Evolutionary conservation across 2,329 filamentous ascomycete species (phyloP), one percentile per base, ranked within the genome.

Genomic region (Claviceps arundinis): DNA sequence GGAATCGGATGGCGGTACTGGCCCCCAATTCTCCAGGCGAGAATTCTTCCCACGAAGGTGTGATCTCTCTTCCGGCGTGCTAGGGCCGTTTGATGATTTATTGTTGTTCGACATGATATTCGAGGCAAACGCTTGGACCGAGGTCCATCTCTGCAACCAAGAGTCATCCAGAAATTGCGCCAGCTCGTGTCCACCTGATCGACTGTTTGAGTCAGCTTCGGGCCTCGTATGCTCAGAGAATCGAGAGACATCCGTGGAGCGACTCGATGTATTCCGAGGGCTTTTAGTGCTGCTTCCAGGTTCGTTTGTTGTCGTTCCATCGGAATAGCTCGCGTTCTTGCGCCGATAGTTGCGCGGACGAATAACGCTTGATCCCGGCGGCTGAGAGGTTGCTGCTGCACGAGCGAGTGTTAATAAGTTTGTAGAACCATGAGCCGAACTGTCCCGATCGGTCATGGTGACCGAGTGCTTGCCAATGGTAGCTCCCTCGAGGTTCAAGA

Each of bases 111-210:
- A 61, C n/a, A 69, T 57, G 17, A 69, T 58, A 16, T 73, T 74
- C 2, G 74, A 69, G 5, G 77, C 75, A 50, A 81, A 69, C 40
- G 73, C 75, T 53, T 78, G 74, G 2, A 81, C 72, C 5, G 76
- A 77, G 3, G 73, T 68, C 77, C 77, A 81, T 59, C 71, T 74
- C 37, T 76, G 71, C 1, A 71, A 65, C 70, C 75, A 77, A 2
- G 76, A 73, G 46, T 74, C 71, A 51, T 73, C 75, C 9, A 78
- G 63, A 47, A 78, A 68, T 54, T 67, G 65, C 19, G 60, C 57
- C 44, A 70, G 48, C 44, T 68, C 66, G 30, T 70, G 68, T 47
- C 68, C 64, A 43, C 67, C 69, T 45, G 67, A 50, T 56, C 58
- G 62, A 55, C 54, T 65, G 43, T 57, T 59, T 22, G 65, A 51